A percentile compares a stretch with the other conserved stretches of the same genome.
These are phyloP conservation scores for Xylariales sp. DNA, from an alignment of 2,329 filamentous ascomycete species.

Conservation along the genomic window DNA sequence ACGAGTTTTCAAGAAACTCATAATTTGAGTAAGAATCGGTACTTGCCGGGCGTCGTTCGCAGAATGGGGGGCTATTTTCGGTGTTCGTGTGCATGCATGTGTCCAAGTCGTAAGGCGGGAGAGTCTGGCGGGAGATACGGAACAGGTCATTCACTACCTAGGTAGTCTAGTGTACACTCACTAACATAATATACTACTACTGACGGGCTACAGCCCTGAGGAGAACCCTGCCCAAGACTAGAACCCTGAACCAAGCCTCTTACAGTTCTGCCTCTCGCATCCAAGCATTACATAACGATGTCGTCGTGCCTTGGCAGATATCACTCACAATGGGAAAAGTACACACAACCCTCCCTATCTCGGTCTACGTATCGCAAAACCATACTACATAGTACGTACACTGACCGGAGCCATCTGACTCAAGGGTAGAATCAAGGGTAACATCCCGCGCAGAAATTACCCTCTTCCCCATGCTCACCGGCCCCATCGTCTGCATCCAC, in stretches of 20 bases:
- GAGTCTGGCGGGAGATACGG: constrained; percentile 8
- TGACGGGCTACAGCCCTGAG: not conserved
- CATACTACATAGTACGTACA: too few species aligned
- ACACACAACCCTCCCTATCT: not conserved
- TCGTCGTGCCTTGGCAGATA: constrained; percentile 15
- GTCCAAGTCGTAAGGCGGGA: not conserved
- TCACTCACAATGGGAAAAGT: not conserved
- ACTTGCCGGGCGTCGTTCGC: constrained; percentile 1
- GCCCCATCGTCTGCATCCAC: constrained; percentile 24
- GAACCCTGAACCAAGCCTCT: not conserved
- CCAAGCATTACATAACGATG: constrained; percentile 30
- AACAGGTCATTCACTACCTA: not conserved
- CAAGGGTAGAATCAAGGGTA: constrained; percentile 4
- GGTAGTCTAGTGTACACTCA: too few species aligned
- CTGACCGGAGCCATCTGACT: constrained; percentile 9
- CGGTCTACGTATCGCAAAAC: not conserved
- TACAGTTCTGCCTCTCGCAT: not conserved
- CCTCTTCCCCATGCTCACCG: constrained; percentile 16
- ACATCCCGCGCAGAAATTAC: constrained; percentile 21
- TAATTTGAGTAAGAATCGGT: not conserved
- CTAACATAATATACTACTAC: too few species aligned
- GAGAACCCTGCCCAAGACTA: not conserved
- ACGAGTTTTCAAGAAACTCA: not conserved
- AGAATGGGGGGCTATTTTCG: constrained; percentile 14
- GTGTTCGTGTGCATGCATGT: constrained; percentile 20